Evolutionary conservation across 768 basidiomycete species (phyloP), one percentile per base, ranked within the genome.

Genomic region (Lentinula lateritia): DNA sequence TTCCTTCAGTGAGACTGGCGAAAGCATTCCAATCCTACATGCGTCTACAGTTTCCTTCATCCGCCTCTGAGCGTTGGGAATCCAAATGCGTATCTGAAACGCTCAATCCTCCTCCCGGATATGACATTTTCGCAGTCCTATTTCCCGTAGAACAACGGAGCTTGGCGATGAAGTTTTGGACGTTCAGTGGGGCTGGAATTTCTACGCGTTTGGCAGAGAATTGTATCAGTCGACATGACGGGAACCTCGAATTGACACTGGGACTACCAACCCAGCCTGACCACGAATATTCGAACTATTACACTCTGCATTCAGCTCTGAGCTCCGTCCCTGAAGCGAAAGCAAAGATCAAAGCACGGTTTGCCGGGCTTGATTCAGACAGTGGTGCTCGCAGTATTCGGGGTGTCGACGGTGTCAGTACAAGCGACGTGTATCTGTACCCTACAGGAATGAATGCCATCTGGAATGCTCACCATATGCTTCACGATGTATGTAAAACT

Each of bases 391-490:
- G 20, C 3, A 90, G 87, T 64, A 83, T 79, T 36, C 78, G 92
- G 61, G 89, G 89, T n/a, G 86, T 90, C 6, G 74, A 78, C 60
- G 81, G 82, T 18, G 82, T 96, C n/a, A 80, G 83, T 2, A 92
- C 95, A 69, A 81, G 89, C 39, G 96, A 98, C 64, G 96, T 98
- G 0, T 98, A 83, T 72, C 77, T 99, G 32, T 95, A 82, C 67
- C 83, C 93, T 0, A 84, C 87, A 0, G 96, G 96, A 2, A 98
- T 99, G 96, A 75, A 87, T 41, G 95, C 96, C 1, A 95, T 99
- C 58, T 99, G 92, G 91, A 88, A 81, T 69, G 86, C 93, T 0
- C 94, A 97, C 69, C 83, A 89, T 64, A 75, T 94, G 45, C 9
- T 82, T 82, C 10, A 75, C 86, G 61, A 79, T 77, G 1, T 76